These are phyloP conservation scores for Zea luxurians DNA, from an alignment of 176 grass and related monocot species.

Conservation along the genomic window DNA sequence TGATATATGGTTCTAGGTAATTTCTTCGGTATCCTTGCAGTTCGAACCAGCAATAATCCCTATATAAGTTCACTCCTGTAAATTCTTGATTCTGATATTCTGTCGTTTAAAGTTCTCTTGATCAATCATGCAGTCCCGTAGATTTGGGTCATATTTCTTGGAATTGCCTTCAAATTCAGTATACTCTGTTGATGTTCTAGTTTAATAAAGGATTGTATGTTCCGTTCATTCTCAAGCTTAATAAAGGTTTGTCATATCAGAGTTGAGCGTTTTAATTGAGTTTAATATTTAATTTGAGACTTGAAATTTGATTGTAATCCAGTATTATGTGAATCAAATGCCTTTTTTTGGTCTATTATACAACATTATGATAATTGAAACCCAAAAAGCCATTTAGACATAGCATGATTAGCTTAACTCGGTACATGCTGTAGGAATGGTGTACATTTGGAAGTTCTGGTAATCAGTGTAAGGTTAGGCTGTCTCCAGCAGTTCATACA, in stretches of 20 bases:
- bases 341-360: neutral
- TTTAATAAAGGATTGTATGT: slow-evolving; percentile 19
- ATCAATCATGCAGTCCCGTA: neutral
- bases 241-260: neutral
- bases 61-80: slow-evolving; percentile 13
- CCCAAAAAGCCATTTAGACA: neutral
- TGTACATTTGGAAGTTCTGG: neutral
- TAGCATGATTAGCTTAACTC: neutral
- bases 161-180: neutral
- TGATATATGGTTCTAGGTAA: slow-evolving; percentile 15
- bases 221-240: neutral
- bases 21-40: neutral
- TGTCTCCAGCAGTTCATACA: too few species aligned
- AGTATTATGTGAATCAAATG: neutral
- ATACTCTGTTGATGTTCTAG: slow-evolving; percentile 18
- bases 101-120: neutral
- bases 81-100: neutral
- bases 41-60: neutral
- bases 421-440: neutral
- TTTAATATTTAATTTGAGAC: neutral
- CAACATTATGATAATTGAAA: neutral
- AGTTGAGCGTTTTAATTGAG: neutral
- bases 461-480: too few species aligned
- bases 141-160: neutral
- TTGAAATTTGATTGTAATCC: neutral